Evolutionary conservation across 2,329 filamentous ascomycete species (phyloP), one percentile per base, ranked within the genome.

Genomic region (Aspergillus clavatus): DNA sequence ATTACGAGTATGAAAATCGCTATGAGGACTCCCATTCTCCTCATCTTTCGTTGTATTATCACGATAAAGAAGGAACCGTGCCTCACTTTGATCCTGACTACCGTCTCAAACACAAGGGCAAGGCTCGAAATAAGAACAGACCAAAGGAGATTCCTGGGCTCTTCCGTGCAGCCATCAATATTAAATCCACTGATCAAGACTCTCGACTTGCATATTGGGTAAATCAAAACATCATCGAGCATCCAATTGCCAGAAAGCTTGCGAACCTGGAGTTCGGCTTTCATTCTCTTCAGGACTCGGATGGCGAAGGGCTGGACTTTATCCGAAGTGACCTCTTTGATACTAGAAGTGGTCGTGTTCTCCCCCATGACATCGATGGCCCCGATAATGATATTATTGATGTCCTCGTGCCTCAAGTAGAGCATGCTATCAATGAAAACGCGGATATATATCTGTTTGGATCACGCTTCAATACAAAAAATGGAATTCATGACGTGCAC

Each of bases 381-480:
- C 47, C 46, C 3, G 43, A 55, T 22, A 59, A 46, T 74, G 56
- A 70, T 64, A 36, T 78, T 59, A 37, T 56, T 2, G 48, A 57
- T n/a, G 38, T 52, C 1, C 19, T 57, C 2, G 45, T 43, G 2
- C 55, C 55, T 29, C 40, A 47, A 24, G 14, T 57, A 6, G 22
- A 49, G 12, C 26, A 47, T 3, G 46, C 51, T 3, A 42, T 57
- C 7, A 16, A 40, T 1, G 12, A 53, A 7, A 31, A 52, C 1
- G 50, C 53, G n/a, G 36, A 48, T 7, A 26, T 54, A 7, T 57
- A 57, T 5, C 11, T 57, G 1, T 57, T 53, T 37, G 55, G 55
- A 1, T 51, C 46, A 2, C 26, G 36, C 3, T 55, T 51, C 22
- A 31, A 26, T 16, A 27, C 36, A 4, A 31, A 23, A n/a, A 39